Evolutionary conservation across 1,139 yeast species (phyloP), one percentile per base, ranked within the genome.

Genomic region (Saccharomyces hybrid): DNA sequence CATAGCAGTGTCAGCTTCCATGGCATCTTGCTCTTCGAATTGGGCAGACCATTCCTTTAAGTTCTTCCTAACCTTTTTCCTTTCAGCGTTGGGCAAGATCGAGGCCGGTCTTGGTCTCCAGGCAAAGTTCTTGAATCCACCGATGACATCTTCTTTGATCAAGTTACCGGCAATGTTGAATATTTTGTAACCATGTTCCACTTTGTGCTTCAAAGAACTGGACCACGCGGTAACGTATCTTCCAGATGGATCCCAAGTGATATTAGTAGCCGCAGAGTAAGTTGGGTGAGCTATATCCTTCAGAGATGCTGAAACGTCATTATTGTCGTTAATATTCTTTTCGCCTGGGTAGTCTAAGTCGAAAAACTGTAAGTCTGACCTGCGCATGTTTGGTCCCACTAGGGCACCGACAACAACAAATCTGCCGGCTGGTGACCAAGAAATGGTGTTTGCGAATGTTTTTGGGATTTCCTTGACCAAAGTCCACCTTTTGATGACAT

Each of bases 51-150:
- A 89, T 72, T 88, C 93, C 71, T 86, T 84, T 76, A 93, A 77
- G 75, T 87, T 86, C 85, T 88, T 86, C 77, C 90, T 82, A 61
- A 93, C 90, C 79, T 86, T 86, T 86, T 89, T 88, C 77, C 60
- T 68, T 70, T 89, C 96, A 62, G 83, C 86, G 65, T 84, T 83
- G 57, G 84, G 76, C 69, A 95, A 81, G 60, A 84, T 74, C 4
- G 91, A 79, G 23, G 81, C 83, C 52, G 99, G 99, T 75, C 99
- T 85, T 64, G 99, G 98, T 78, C 99, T 87, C 99, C 99, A 95
- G 59, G 84, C 78, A 67, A 93, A 87, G 60, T 88, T 91, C 75
- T 85, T 88, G 80, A 95, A 89, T 59, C 84, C 87, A 66, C 88
- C 95, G 57, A 88, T 72, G 41, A 80, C 74, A 66, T 89, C 96